phyloP scores from a whole-genome alignment of 768 basidiomycete genomes.

The Scleroderma citrinum region DNA sequence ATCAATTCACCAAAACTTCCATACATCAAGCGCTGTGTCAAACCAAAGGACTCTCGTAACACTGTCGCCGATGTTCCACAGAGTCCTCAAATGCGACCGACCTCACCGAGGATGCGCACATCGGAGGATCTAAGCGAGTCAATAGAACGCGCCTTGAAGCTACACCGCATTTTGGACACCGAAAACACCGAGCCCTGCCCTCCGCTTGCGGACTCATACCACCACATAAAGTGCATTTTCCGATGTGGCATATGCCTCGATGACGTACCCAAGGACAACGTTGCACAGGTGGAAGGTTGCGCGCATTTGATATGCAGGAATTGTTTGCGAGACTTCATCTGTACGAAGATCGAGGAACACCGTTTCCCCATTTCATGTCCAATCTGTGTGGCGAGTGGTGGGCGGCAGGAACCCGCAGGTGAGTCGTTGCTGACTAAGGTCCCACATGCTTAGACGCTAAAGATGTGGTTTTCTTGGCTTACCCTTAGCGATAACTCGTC shows the following conservation, averaged over 20 bases:
- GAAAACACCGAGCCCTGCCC: conserved; percentile 34
- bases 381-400: conserved; percentile 35
- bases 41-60: background rate
- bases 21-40: background rate
- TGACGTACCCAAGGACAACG: conserved; percentile 34
- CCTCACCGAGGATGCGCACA: background rate
- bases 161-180: conserved; percentile 34
- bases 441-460: background rate
- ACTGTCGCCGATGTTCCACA: background rate
- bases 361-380: conserved; percentile 61
- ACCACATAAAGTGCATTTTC: conserved; percentile 32
- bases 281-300: conserved; percentile 42
- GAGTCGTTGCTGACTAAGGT: conserved; percentile 8
- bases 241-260: conserved; percentile 57
- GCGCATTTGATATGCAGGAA: conserved; percentile 48
- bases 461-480: background rate
- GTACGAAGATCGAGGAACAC: conserved; percentile 43
- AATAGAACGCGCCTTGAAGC: conserved; percentile 16
- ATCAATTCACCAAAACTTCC: conserved; percentile 10
- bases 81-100: background rate
- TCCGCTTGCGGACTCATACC: conserved; percentile 28
- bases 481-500: conserved; percentile 33
- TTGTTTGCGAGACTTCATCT: conserved; percentile 42
- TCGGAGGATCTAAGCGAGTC: background rate
- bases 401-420: conserved; percentile 25